Evolutionary conservation across 306 rosid species (phyloP).

Genomic region (Citrullus amarus): DNA sequence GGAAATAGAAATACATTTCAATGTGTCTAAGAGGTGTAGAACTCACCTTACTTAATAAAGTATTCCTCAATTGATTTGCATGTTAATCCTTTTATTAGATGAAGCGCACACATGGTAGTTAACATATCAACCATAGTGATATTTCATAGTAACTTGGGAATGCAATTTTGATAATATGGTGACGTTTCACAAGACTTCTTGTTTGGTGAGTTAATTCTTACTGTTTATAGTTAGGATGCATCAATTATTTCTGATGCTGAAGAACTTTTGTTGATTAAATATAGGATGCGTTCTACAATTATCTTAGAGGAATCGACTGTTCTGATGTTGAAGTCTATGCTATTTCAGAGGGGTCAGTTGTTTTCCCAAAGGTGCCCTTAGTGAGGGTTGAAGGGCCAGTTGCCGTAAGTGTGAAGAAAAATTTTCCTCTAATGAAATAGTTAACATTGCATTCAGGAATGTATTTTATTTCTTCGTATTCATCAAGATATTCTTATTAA

Average conservation of each 20-base stretch:
- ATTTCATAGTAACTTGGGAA: neutral
- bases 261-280: constrained; percentile 25
- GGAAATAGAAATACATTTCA: neutral
- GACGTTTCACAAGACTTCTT: neutral
- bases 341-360: constrained; percentile 75
- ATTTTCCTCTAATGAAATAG: neutral
- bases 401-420: constrained; percentile 55
- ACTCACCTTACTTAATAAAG: neutral
- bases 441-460: neutral
- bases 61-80: neutral
- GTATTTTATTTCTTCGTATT: neutral
- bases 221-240: constrained; percentile 47
- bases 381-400: constrained; percentile 90
- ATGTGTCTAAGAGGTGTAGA: neutral
- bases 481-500: neutral
- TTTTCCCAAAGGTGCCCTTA: constrained; percentile 90
- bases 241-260: constrained; percentile 79
- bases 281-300: constrained; percentile 80
- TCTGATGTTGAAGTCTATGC: constrained; percentile 87
- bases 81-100: neutral
- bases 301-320: constrained; percentile 82
- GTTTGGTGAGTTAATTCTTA: neutral
- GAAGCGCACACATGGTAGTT: neutral
- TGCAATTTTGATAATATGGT: neutral
- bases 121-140: constrained; percentile 2